A percentile compares a stretch with the other conserved stretches of the same genome.
Conservation (phyloP, 164 flowering plant genomes). For the Aristolochia fimbriata region DNA sequence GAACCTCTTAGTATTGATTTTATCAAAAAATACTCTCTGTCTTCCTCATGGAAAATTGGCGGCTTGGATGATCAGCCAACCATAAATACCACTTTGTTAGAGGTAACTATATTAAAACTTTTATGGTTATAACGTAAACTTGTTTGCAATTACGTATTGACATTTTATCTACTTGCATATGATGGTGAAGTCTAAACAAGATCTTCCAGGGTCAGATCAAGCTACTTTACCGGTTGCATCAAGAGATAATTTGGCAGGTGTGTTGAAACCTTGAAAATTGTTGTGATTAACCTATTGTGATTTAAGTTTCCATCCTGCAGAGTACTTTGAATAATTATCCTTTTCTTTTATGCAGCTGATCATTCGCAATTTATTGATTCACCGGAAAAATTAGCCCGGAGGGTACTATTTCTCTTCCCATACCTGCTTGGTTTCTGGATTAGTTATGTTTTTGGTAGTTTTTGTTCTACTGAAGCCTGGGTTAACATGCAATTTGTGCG, state of each 20-base stretch:
- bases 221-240: constrained; percentile 21
- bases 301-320: background rate
- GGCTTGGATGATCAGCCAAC: constrained; percentile 32
- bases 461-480: too few species aligned
- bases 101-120: constrained; percentile 27
- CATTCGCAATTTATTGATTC: constrained; percentile 34
- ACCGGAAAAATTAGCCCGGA: constrained; percentile 51
- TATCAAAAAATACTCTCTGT: constrained; percentile 39
- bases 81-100: constrained; percentile 18
- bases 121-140: too few species aligned
- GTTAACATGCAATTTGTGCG: too few species aligned
- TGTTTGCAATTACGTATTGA: too few species aligned
- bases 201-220: constrained; percentile 17
- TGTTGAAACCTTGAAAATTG: background rate
- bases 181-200: constrained; percentile 9
- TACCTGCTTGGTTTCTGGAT: too few species aligned
- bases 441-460: too few species aligned
- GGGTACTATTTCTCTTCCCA: constrained; percentile 37
- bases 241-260: constrained; percentile 17
- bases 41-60: constrained; percentile 72
- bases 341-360: constrained; percentile 34
- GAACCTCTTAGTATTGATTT: constrained; percentile 77
- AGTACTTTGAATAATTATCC: background rate
- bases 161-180: too few species aligned
- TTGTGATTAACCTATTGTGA: too few species aligned